A percentile compares a stretch with the other conserved stretches of the same genome.
These are phyloP conservation scores for Globisporangium irregulare DNA, from an alignment of 352 stramenopile genomes.

Conservation along the genomic window DNA sequence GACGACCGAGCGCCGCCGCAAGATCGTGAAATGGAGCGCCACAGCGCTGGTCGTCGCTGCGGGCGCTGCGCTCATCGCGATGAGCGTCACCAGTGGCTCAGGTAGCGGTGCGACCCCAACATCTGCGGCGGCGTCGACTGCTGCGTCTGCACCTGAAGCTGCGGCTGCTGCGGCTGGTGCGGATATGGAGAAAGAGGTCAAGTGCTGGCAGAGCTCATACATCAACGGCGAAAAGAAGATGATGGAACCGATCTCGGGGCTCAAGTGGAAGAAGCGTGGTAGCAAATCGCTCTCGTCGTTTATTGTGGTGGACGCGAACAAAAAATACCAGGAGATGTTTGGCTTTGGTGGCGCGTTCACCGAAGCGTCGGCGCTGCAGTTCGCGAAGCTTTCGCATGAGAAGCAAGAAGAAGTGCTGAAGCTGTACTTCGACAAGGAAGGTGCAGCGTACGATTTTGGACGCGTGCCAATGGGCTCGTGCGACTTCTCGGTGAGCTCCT, in stretches of 20 bases:
- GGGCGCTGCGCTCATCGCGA: constrained; percentile 25
- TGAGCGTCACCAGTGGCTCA: constrained; percentile 13
- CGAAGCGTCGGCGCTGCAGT: constrained; percentile 87
- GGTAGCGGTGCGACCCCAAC: neutral
- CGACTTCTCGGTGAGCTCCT: constrained; percentile 86
- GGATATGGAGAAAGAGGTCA: constrained; percentile 19
- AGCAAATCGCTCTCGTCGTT: constrained; percentile 24
- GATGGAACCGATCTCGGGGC: constrained; percentile 48
- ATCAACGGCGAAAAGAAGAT: constrained; percentile 53
- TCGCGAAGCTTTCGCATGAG: constrained; percentile 66
- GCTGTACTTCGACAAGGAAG: constrained; percentile 86
- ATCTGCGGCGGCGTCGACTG: neutral
- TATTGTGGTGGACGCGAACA: constrained; percentile 50
- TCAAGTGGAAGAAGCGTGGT: constrained; percentile 39
- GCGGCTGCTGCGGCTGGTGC: neutral
- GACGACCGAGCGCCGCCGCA: constrained; percentile 23
- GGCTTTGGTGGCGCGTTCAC: constrained; percentile 94
- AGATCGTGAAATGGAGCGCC: constrained; percentile 23
- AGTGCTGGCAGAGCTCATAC: constrained; percentile 70
- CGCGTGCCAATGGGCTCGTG: constrained; percentile 90
- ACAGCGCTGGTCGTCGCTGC: constrained; percentile 28
- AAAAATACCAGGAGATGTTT: constrained; percentile 73
- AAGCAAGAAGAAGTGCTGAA: constrained; percentile 85
- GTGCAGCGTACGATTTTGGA: constrained; percentile 85
- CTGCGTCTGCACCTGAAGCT: neutral